These are phyloP conservation scores for Ascochyta pisi DNA, from an alignment of 2,329 filamentous ascomycete species.

Conservation along the genomic window DNA sequence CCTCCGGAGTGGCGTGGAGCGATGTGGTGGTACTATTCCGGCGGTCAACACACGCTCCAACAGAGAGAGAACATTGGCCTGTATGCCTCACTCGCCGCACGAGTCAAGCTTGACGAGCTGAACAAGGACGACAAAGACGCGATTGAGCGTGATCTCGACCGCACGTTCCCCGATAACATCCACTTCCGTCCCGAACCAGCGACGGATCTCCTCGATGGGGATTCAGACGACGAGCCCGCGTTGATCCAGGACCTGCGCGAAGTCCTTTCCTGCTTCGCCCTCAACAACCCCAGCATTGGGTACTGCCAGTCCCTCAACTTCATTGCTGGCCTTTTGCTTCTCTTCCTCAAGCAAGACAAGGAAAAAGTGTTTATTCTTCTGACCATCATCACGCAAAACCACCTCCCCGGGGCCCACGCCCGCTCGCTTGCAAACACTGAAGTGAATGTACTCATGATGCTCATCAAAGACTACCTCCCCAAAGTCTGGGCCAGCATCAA, in stretches of 20 bases:
- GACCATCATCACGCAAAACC: constrained; percentile 87
- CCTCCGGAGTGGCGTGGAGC: constrained; percentile 93
- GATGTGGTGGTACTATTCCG: constrained; percentile 96
- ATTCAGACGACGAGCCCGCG: constrained; percentile 66
- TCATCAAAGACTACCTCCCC: constrained; percentile 82
- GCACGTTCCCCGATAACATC: constrained; percentile 94
- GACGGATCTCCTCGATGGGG: constrained; percentile 38
- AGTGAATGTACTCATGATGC: constrained; percentile 88
- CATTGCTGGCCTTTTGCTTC: constrained; percentile 83
- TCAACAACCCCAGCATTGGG: constrained; percentile 89
- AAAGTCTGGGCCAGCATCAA: constrained; percentile 88
- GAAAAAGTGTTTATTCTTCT: constrained; percentile 93
- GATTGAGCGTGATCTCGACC: constrained; percentile 91
- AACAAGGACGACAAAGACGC: constrained; percentile 80
- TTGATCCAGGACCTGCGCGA: constrained; percentile 83
- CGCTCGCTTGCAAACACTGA: constrained; percentile 92
- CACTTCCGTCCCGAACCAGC: constrained; percentile 75
- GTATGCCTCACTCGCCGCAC: constrained; percentile 73
- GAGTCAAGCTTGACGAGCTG: constrained; percentile 68
- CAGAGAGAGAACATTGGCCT: constrained; percentile 71
- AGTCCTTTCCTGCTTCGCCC: constrained; percentile 86
- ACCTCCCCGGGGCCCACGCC: constrained; percentile 90
- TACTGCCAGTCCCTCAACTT: constrained; percentile 98
- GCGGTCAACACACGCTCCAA: constrained; percentile 78
- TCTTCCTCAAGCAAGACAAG: constrained; percentile 82